phyloP scores from a whole-genome alignment of 208 protist genomes.

The Leishmania major region DNA sequence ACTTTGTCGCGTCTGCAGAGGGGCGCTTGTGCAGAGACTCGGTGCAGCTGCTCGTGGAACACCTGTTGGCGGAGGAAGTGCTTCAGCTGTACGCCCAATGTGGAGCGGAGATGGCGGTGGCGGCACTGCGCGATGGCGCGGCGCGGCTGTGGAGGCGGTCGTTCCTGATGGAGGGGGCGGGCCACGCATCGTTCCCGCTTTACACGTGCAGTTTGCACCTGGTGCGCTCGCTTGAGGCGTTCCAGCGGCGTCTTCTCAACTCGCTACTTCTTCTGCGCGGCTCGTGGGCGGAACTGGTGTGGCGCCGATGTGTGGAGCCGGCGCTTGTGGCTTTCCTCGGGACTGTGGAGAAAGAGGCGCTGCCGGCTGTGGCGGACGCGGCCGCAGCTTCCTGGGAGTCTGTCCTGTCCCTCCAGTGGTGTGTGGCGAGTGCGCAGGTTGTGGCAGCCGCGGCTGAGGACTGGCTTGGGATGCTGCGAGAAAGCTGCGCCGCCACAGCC shows the following conservation, averaged over 20 bases:
- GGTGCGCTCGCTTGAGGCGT: constrained; percentile 56
- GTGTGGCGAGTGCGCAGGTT: constrained; percentile 24
- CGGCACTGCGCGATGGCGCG: constrained; percentile 37
- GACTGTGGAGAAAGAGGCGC: constrained; percentile 20
- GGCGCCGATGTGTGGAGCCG: constrained; percentile 25
- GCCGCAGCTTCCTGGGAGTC: constrained; percentile 15
- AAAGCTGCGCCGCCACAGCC: constrained; percentile 7
- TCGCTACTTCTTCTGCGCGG: constrained; percentile 33
- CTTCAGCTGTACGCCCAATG: constrained; percentile 32
- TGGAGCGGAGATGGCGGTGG: constrained; percentile 24
- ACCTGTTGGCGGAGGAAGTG: constrained; percentile 30
- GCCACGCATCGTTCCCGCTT: constrained; percentile 5
- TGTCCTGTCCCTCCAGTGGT: constrained; percentile 26
- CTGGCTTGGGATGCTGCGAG: constrained; percentile 40
- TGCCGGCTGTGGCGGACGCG: not conserved
- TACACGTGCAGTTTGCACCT: constrained; percentile 43
- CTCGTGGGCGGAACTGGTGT: constrained; percentile 15
- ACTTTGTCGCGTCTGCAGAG: constrained; percentile 33
- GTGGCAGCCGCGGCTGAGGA: constrained; percentile 35
- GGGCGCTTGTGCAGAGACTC: constrained; percentile 18
- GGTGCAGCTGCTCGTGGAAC: constrained; percentile 22
- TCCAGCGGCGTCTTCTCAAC: constrained; percentile 44
- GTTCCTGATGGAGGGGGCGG: constrained; percentile 30
- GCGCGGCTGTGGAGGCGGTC: constrained; percentile 54
- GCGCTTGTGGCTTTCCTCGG: constrained; percentile 18